phyloP scores from a whole-genome alignment of 257 asterid genomes.

The Salvia rosmarinus region DNA sequence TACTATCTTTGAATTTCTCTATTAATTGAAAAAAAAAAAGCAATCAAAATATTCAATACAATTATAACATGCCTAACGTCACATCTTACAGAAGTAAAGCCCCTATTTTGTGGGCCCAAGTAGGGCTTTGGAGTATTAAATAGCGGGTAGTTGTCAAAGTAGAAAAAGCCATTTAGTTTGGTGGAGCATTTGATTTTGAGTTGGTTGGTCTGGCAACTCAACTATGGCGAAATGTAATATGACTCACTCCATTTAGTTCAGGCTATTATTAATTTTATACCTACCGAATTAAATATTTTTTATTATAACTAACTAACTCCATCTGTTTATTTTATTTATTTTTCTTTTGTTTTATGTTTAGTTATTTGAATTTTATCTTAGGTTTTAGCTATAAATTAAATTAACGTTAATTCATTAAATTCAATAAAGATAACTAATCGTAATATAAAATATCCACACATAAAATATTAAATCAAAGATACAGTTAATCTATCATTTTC shows the following conservation, averaged over 20 bases:
- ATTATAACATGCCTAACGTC: not conserved
- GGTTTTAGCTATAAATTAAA: too few relatives aligned
- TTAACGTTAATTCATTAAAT: too few relatives aligned
- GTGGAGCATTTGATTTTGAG: constrained; percentile 24
- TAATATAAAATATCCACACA: too few relatives aligned
- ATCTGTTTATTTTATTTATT: not conserved
- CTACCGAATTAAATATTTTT: constrained; percentile 1
- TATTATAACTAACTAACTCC: not conserved
- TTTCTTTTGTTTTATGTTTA: too few relatives aligned
- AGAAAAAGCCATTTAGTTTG: not conserved
- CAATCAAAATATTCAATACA: not conserved
- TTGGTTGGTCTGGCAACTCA: not conserved
- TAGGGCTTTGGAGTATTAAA: not conserved
- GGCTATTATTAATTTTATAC: constrained; percentile 16
- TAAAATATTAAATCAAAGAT: too few relatives aligned
- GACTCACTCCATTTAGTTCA: constrained; percentile 11
- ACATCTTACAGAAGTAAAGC: not conserved
- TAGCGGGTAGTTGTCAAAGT: not conserved
- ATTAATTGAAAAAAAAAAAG: too few relatives aligned
- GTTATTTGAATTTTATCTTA: too few relatives aligned
- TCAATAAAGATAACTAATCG: too few relatives aligned
- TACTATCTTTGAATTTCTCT: too few relatives aligned
- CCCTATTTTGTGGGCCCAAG: constrained; percentile 14
- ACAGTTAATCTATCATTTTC: too few relatives aligned
- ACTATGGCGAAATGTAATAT: not conserved